Conservation (phyloP, 2,329 filamentous ascomycete genomes). For the Zymoseptoria tritici region DNA sequence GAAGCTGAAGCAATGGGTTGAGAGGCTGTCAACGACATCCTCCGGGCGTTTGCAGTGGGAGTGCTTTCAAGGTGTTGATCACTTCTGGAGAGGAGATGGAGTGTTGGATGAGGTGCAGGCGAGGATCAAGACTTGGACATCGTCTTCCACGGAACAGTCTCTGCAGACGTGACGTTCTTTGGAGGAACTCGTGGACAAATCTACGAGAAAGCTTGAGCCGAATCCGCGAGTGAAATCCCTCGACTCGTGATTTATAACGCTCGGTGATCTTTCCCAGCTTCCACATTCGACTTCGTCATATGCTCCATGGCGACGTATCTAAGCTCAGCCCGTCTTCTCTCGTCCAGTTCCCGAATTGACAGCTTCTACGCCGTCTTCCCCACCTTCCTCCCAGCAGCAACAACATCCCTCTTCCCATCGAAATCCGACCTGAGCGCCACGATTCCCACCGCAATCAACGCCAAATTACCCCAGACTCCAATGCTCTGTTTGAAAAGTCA, state of each 20-base stretch:
- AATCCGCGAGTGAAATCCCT: too few species aligned
- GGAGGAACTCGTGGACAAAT: too few species aligned
- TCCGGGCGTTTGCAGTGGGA: slow-evolving; percentile 32
- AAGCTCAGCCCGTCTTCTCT: neutral
- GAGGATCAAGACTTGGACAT: neutral
- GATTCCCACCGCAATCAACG: slow-evolving; percentile 23
- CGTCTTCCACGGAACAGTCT: too few species aligned
- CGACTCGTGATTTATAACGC: too few species aligned
- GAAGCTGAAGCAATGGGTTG: slow-evolving; percentile 61
- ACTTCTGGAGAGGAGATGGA: slow-evolving; percentile 43
- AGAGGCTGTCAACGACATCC: slow-evolving; percentile 38
- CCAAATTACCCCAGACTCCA: slow-evolving; percentile 29
- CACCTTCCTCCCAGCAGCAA: slow-evolving; percentile 13
- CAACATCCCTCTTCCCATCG: slow-evolving; percentile 11
- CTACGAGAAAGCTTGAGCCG: too few species aligned
- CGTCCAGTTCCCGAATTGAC: neutral
- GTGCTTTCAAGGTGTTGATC: slow-evolving; percentile 44
- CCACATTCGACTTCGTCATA: too few species aligned
- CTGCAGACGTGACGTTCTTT: too few species aligned
- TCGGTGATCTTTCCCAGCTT: too few species aligned
- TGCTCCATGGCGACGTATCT: too few species aligned
- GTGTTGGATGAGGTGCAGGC: neutral
- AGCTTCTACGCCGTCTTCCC: neutral
- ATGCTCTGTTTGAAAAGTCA: too few species aligned
- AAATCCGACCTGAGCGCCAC: slow-evolving; percentile 23